phyloP scores from a whole-genome alignment of 192 early-diverging fungal genomes.

The Rhizophagus prolifer region DNA sequence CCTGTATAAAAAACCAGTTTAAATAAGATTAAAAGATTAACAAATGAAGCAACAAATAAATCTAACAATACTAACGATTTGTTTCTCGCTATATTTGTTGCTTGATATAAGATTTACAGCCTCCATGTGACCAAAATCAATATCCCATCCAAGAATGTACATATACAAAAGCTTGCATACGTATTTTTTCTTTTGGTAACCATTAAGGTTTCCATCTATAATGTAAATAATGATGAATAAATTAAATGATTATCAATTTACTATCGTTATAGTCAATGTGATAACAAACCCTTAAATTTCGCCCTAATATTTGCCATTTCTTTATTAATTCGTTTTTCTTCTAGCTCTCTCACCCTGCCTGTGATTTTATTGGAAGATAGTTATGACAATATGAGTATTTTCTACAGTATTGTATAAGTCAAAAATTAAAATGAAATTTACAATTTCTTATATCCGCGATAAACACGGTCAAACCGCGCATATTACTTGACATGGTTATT shows the following conservation, averaged over 20 bases:
- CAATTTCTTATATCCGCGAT: conserved; percentile 98
- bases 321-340: conserved; percentile 99
- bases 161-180: conserved; percentile 99
- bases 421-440: conserved; percentile 35
- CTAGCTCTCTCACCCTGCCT: conserved; percentile 94
- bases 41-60: no score
- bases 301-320: conserved; percentile 98
- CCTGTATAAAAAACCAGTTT: conserved; percentile 54
- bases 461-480: conserved; percentile 93
- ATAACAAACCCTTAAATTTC: conserved; percentile 89
- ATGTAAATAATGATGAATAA: neutral
- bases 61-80: conserved; percentile 75
- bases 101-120: conserved; percentile 90
- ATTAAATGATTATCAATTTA: neutral
- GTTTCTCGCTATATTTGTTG: conserved; percentile 94
- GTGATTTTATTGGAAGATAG: conserved; percentile 22
- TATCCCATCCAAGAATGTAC: conserved; percentile 97
- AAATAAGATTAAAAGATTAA: neutral
- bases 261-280: neutral
- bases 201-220: conserved; percentile 84
- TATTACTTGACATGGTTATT: conserved; percentile 38
- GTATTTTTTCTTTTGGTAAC: conserved; percentile 99
- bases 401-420: neutral
- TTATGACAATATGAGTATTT: neutral
- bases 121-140: conserved; percentile 98